Percentiles rank a stretch among this genome's conserved stretches.
These are phyloP conservation scores for Lachancea lanzarotensis DNA, from an alignment of 805 yeast genomes.

Conservation along the genomic window DNA sequence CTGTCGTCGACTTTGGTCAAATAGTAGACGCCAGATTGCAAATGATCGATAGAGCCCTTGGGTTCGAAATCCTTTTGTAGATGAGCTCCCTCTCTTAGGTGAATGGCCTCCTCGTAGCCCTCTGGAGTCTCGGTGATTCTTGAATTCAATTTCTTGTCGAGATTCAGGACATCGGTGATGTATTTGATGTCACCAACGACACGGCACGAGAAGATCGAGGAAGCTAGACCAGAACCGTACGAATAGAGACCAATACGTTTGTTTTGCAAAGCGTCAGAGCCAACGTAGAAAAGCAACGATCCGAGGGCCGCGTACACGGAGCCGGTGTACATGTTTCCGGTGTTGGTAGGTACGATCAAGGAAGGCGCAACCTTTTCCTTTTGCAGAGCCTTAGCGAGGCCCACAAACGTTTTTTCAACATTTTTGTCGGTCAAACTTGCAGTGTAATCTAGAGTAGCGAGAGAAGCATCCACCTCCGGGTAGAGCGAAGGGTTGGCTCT, in stretches of 20 bases:
- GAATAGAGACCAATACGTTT: constrained; percentile 91
- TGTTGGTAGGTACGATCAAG: constrained; percentile 83
- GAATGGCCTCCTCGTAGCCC: constrained; percentile 75
- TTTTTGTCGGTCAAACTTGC: constrained; percentile 70
- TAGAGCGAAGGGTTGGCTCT: constrained; percentile 58
- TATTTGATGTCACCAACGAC: constrained; percentile 75
- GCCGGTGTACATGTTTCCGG: constrained; percentile 98
- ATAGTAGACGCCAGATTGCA: constrained; percentile 76
- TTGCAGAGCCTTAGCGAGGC: constrained; percentile 61
- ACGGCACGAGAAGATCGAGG: constrained; percentile 73
- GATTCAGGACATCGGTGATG: constrained; percentile 57
- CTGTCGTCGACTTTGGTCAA: constrained; percentile 77
- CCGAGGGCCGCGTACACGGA: constrained; percentile 83
- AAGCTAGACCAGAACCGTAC: constrained; percentile 96
- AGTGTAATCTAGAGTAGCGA: constrained; percentile 60
- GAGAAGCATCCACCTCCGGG: constrained; percentile 48
- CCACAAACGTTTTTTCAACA: constrained; percentile 80
- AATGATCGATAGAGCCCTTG: constrained; percentile 64
- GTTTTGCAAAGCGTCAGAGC: constrained; percentile 63
- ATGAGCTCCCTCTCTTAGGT: constrained; percentile 84
- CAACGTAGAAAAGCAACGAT: constrained; percentile 71
- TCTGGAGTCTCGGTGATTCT: constrained; percentile 68
- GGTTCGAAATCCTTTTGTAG: constrained; percentile 76
- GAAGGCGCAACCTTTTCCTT: constrained; percentile 72
- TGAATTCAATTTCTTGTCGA: constrained; percentile 57